Conservation (phyloP, 163 green algal genomes). For the Chlorella variabilis region DNA sequence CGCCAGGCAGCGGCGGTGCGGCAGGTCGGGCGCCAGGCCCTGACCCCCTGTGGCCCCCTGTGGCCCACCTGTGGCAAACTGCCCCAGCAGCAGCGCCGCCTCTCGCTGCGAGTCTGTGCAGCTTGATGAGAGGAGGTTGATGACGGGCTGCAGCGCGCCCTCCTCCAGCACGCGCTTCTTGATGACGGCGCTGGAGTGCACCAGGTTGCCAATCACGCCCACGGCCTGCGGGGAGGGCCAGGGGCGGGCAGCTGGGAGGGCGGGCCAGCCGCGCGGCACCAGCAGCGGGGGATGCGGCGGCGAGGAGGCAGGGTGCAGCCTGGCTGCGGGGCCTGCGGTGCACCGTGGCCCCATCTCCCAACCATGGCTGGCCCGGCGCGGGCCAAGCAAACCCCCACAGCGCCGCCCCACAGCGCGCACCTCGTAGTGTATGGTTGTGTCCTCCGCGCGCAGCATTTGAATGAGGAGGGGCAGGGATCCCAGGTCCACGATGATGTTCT, state of each 20-base stretch:
- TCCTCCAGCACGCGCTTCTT: conserved; percentile 88
- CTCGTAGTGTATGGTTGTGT: conserved; percentile 97
- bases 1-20: too few species aligned
- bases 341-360: too few species aligned
- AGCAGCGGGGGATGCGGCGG: too few species aligned
- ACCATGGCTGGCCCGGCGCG: too few species aligned
- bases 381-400: neutral
- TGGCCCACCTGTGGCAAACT: conserved; percentile 80
- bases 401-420: neutral
- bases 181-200: conserved; percentile 84
- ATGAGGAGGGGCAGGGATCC: conserved; percentile 93
- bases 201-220: conserved; percentile 98
- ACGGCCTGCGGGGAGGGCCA: conserved; percentile 69
- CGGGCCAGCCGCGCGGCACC: too few species aligned
- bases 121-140: conserved; percentile 87
- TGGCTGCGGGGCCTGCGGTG: too few species aligned
- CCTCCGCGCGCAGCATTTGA: conserved; percentile 93
- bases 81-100: conserved; percentile 94
- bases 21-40: neutral
- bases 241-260: too few species aligned
- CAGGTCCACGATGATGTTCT: conserved; percentile 96
- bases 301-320: too few species aligned
- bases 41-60: neutral
- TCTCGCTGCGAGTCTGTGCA: conserved; percentile 96
- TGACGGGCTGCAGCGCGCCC: conserved; percentile 97